Conservation (phyloP, 495 filamentous ascomycete genomes). For the Neurospora sp. region DNA sequence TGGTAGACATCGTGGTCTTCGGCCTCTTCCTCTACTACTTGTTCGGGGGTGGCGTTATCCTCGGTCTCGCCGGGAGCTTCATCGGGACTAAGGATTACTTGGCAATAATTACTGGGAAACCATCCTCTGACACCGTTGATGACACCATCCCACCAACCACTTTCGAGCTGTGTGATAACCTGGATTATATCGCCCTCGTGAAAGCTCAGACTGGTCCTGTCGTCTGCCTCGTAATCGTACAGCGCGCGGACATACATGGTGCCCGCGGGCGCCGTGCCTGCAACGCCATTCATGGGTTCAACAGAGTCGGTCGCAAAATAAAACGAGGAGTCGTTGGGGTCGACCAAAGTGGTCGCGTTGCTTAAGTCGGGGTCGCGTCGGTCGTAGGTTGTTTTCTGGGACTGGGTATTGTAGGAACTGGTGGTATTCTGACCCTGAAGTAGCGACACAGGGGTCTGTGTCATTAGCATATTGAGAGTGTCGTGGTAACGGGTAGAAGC, state of each 20-base stretch:
- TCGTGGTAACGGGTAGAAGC: not conserved
- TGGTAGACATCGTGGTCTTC: constrained; percentile 40
- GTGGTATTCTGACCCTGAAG: constrained; percentile 32
- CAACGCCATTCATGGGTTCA: constrained; percentile 57
- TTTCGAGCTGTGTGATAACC: constrained; percentile 94
- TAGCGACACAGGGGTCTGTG: constrained; percentile 38
- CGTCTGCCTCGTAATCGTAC: constrained; percentile 96
- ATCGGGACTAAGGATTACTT: constrained; percentile 63
- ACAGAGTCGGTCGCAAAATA: constrained; percentile 8
- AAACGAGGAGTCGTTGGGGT: constrained; percentile 13
- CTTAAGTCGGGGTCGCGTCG: constrained; percentile 12
- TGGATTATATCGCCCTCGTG: constrained; percentile 92
- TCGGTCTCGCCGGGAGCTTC: constrained; percentile 58
- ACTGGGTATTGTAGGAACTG: constrained; percentile 26
- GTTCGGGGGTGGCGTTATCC: constrained; percentile 19
- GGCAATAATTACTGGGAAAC: constrained; percentile 99
- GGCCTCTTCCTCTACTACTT: constrained; percentile 52
- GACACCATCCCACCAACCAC: constrained; percentile 98
- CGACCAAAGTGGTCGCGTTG: constrained; percentile 27
- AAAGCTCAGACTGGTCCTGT: constrained; percentile 93
- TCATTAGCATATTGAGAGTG: constrained; percentile 36
- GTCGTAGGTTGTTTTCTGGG: constrained; percentile 5
- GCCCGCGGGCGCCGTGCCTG: constrained; percentile 59
- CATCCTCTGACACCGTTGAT: constrained; percentile 88
- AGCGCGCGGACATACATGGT: constrained; percentile 89